Evolutionary conservation across 2,329 filamentous ascomycete genomes (phyloP).

Genomic region (Immersiporthe knoxdaviesiana): DNA sequence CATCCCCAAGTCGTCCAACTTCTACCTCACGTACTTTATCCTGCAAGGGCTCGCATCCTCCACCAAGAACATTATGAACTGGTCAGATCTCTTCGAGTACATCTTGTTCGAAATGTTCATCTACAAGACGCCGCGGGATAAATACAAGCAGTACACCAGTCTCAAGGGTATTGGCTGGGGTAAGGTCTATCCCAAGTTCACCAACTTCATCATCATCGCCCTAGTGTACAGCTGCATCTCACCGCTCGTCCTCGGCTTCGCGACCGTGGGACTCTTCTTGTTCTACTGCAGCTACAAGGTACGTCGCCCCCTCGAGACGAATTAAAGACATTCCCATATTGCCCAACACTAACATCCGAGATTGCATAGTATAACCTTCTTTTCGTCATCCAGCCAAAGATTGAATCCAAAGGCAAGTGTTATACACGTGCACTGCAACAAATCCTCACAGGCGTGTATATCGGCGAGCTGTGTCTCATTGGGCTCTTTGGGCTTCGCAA

Average conservation of each 20-base stretch:
- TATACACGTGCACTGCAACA: slow-evolving; percentile 91
- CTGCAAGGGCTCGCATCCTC: slow-evolving; percentile 41
- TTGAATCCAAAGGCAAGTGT: slow-evolving; percentile 87
- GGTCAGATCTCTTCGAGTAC: slow-evolving; percentile 59
- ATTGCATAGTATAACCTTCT: slow-evolving; percentile 70
- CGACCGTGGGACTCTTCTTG: slow-evolving; percentile 72
- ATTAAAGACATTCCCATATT: background rate
- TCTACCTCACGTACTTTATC: slow-evolving; percentile 60
- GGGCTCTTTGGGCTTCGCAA: slow-evolving; percentile 72
- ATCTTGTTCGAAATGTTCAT: slow-evolving; percentile 69
- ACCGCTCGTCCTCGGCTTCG: slow-evolving; percentile 80
- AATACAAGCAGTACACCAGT: slow-evolving; percentile 73
- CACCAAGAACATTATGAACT: slow-evolving; percentile 71
- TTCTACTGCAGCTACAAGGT: slow-evolving; percentile 80
- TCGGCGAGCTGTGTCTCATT: slow-evolving; percentile 78
- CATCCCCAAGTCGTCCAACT: slow-evolving; percentile 74
- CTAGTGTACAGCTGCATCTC: slow-evolving; percentile 85
- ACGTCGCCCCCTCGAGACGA: background rate
- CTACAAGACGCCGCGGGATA: slow-evolving; percentile 75
- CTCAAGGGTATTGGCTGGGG: slow-evolving; percentile 76
- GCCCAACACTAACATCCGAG: background rate
- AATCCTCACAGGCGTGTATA: slow-evolving; percentile 77
- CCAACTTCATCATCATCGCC: slow-evolving; percentile 71
- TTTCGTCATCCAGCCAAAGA: slow-evolving; percentile 73
- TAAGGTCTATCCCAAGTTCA: slow-evolving; percentile 74